Conservation (phyloP, 441 rosid genomes). For the Mallotus japonicus region DNA sequence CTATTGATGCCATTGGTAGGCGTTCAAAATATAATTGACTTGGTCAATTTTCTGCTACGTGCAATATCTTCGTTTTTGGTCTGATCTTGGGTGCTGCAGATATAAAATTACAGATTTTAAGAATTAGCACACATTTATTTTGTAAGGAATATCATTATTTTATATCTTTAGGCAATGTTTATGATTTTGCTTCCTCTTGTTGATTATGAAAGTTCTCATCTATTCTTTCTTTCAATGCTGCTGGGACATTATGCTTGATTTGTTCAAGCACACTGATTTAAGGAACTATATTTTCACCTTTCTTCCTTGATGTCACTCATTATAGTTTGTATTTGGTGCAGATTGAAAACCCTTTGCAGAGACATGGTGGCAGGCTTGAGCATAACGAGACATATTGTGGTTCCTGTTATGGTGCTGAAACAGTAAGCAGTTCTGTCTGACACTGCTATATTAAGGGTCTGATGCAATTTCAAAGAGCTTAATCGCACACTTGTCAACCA, state of each 20-base stretch:
- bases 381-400: constrained; percentile 96
- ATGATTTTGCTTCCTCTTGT: background rate
- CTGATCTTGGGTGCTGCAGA: background rate
- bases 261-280: background rate
- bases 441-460: background rate
- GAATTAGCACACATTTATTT: background rate
- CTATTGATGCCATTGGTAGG: background rate
- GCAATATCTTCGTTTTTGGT: background rate
- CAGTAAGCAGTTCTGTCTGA: constrained; percentile 40
- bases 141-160: background rate
- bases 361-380: constrained; percentile 94
- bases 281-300: background rate
- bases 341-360: constrained; percentile 92
- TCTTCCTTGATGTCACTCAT: background rate
- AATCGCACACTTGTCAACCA: background rate
- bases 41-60: background rate
- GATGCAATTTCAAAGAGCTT: background rate
- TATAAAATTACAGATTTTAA: background rate
- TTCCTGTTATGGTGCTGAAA: constrained; percentile 90
- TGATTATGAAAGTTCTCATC: background rate
- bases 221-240: background rate
- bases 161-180: background rate
- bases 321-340: constrained; percentile 33
- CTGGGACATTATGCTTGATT: background rate
- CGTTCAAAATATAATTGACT: background rate